Base-by-base conservation (phyloP, 2,329 filamentous ascomycete genomes). In the Sporothrix sp. region DNA sequence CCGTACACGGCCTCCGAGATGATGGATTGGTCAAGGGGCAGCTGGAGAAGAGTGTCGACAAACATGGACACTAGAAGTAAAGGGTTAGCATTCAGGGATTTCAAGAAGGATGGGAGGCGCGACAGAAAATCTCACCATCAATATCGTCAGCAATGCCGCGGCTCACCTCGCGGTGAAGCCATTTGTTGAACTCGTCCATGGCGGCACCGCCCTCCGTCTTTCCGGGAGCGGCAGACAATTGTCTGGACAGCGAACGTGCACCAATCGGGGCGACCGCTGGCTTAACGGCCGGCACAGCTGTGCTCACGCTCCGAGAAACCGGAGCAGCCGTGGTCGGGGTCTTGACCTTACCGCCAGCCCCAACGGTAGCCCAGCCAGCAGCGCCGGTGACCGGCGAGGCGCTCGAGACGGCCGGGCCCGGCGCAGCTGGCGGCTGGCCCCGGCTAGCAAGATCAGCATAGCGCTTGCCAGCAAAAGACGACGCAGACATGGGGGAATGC, bases 391-490 rank as follows among this genome's bases (percentile, higher is more conserved):
- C 61, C 51, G 71, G 35, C 2, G 56, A 60, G 7, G 68, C 66
- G 13, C 67, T 60, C 13, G 65, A 56, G 18, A 60, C 57, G 20
- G 66, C 58, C 53, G 64, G 66, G 20, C 71, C 66, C 18, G 74
- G 65, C 32, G 75, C 67, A 27, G 73, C 32, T 20, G 60, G 30
- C 46, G 58, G 51, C 56, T 67, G 43, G 4, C 67, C 74, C 72
- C 96, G 96, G 65, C 88, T 82, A 7, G 93, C 93, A 25, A 98
- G 79, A 65, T 96, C 93, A 18, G 93, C 91, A 66, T 97, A 97
- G 51, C 91, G 85, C 72, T 97, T 97, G 35, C 86, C 85, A 55
- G 69, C 68, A 25, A 60, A 60, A 21, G 68, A 66, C 14, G 36
- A 36, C 7, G 39, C 9, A 2, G 33, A 38, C n/a, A 51, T 4